Conservation (phyloP, 2,329 filamentous ascomycete genomes). For the Didymella arachidicola region DNA sequence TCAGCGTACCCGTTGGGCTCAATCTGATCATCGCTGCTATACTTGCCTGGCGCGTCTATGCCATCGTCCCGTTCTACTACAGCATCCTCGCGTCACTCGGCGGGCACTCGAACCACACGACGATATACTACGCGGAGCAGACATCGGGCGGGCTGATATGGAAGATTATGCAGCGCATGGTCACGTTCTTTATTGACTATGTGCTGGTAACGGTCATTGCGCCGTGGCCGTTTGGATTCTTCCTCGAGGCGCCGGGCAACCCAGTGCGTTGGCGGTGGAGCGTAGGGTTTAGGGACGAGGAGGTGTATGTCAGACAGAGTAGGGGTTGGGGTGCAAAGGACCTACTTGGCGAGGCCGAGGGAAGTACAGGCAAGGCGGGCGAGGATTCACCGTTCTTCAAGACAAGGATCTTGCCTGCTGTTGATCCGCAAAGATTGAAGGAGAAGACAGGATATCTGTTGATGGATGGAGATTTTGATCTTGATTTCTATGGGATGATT, state of each 20-base stretch:
- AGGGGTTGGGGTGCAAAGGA: constrained; percentile 73
- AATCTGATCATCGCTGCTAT: constrained; percentile 72
- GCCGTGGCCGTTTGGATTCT: constrained; percentile 59
- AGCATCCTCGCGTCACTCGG: constrained; percentile 69
- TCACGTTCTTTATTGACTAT: constrained; percentile 79
- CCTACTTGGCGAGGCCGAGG: constrained; percentile 57
- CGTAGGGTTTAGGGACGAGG: constrained; percentile 78
- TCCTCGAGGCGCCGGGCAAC: constrained; percentile 68
- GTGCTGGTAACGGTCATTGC: constrained; percentile 54
- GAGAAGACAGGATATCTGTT: constrained; percentile 88
- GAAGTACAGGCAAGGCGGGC: constrained; percentile 57
- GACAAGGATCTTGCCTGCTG: constrained; percentile 70
- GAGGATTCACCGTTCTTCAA: constrained; percentile 65
- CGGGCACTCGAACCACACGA: constrained; percentile 71
- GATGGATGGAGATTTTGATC: constrained; percentile 84
- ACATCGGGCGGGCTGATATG: constrained; percentile 63
- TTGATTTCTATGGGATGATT: constrained; percentile 86
- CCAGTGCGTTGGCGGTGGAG: constrained; percentile 76
- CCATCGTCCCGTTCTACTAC: constrained; percentile 76
- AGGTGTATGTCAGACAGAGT: constrained; percentile 82
- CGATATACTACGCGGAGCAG: constrained; percentile 64
- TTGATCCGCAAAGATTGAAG: constrained; percentile 70
- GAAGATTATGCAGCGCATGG: constrained; percentile 66
- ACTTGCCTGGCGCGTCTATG: constrained; percentile 73
- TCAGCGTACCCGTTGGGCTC: constrained; percentile 77